Evolutionary conservation across 192 early-diverging fungal species (phyloP), one percentile per base, ranked within the genome.

Genomic region (Coemansia sp.): DNA sequence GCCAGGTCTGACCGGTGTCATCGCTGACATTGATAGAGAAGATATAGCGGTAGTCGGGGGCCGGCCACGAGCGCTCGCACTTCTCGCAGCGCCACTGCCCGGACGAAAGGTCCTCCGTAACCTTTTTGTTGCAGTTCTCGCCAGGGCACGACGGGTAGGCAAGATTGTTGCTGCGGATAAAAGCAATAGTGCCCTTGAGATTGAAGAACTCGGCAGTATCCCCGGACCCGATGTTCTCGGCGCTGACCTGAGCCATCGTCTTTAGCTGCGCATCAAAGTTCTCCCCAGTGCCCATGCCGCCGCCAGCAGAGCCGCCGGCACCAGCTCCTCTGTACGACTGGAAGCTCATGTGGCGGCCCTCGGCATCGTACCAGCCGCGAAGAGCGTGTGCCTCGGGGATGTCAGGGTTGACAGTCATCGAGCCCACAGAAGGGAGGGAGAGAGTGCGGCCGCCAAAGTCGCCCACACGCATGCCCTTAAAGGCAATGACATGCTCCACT

Each of bases 51-150:
- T 94, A 91, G 9, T 88, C 77, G 13, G 95, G 95, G 2, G 71
- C 82, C 12, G 87, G 83, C 69, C 79, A 90, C 3, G 83, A 72
- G 56, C 84, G 84, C 61, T 91, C 76, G 72, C 95, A 97, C 69
- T 94, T 95, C 61, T 96, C 96, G 70, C 97, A 99, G 56, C 93
- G 68, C 95, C 95, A 99, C 28, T 82, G 78, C 43, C 76, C 79
- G 9, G 65, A 72, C 8, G 59, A 55, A 26, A 34, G 42, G 41
- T 88, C 86, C 41, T 93, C 86, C 3, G 68, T 84, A 25, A 96
- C 87, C 86, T 97, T 99, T 75, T 97, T 98, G 76, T 86, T 91
- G 81, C 97, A 99, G 28, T 76, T 81, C 0, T 78, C 73, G 1
- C 73, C 79, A 9, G 89, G 91, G 73, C 97, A 99, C 8, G 90